Conservation (phyloP, 805 yeast genomes). For the Sporopachydermia lactativora region DNA sequence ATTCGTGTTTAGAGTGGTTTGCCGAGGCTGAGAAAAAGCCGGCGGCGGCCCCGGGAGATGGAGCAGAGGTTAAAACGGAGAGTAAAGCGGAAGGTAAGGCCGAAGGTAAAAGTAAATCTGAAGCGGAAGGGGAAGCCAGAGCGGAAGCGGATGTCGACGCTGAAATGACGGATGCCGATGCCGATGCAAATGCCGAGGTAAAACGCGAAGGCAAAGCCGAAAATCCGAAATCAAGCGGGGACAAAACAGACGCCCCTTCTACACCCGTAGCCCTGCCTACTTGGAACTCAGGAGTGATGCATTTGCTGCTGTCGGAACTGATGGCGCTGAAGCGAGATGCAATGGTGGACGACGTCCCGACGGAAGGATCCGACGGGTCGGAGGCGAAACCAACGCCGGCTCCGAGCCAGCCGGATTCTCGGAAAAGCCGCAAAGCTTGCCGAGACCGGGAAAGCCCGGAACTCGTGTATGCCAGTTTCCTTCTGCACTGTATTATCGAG, state of each 20-base stretch:
- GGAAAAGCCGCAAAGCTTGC: slow-evolving; percentile 4
- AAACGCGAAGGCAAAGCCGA: slow-evolving; percentile 5
- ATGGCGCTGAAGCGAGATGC: slow-evolving; percentile 32
- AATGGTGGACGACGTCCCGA: slow-evolving; percentile 16
- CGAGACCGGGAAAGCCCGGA: slow-evolving; percentile 28
- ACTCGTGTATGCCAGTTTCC: slow-evolving; percentile 53
- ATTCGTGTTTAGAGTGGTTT: slow-evolving; percentile 15
- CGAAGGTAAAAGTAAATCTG: slow-evolving; percentile 8
- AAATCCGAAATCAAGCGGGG: slow-evolving; percentile 7
- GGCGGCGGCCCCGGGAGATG: neutral
- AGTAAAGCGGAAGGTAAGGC: neutral
- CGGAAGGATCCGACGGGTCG: slow-evolving; percentile 10
- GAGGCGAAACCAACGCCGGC: slow-evolving; percentile 6
- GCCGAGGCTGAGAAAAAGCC: neutral
- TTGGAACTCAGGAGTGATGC: slow-evolving; percentile 43
- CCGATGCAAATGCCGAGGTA: slow-evolving; percentile 12
- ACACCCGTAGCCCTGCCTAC: neutral
- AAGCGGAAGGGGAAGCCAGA: slow-evolving; percentile 7
- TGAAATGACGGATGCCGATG: slow-evolving; percentile 18
- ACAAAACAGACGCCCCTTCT: slow-evolving; percentile 12
- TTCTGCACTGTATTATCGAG: slow-evolving; percentile 57
- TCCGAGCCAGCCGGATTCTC: slow-evolving; percentile 1
- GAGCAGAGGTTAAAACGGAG: neutral
- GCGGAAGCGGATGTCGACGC: slow-evolving; percentile 16
- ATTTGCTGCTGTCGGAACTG: slow-evolving; percentile 47